Percentiles rank a stretch among this genome's conserved stretches.
These are phyloP conservation scores for Cucurbita ficifolia DNA, from an alignment of 306 rosid genomes.

Conservation along the genomic window DNA sequence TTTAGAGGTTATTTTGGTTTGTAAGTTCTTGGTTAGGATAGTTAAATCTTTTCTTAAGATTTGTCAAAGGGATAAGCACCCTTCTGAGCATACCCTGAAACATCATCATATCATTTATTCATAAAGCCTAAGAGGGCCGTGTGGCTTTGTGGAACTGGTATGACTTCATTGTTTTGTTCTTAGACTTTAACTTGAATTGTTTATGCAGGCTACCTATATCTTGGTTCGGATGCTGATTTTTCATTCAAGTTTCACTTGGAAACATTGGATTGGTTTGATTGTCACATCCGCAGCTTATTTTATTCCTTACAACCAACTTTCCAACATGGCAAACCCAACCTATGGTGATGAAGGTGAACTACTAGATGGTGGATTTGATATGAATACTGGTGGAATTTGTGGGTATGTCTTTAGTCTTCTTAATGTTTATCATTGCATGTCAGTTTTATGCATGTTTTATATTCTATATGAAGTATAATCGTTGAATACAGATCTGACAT, in stretches of 20 bases:
- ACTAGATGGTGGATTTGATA: slow-evolving; percentile 91
- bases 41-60: not conserved
- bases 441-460: not conserved
- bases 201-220: slow-evolving; percentile 9
- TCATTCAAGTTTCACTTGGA: slow-evolving; percentile 61
- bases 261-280: slow-evolving; percentile 58
- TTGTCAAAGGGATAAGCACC: not conserved
- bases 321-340: slow-evolving; percentile 45
- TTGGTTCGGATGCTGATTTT: slow-evolving; percentile 41
- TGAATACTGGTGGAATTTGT: slow-evolving; percentile 78
- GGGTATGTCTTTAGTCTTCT: slow-evolving; percentile 37
- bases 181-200: slow-evolving; percentile 3
- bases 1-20: not conserved
- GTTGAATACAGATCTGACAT: not conserved
- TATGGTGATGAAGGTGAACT: slow-evolving; percentile 71
- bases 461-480: not conserved
- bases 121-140: not conserved
- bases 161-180: not conserved
- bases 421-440: not conserved
- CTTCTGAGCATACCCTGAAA: not conserved
- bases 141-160: not conserved
- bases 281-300: slow-evolving; percentile 47
- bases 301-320: slow-evolving; percentile 55
- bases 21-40: not conserved
- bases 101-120: not conserved